Percentiles rank a stretch among this genome's conserved stretches.
phyloP scores from a whole-genome alignment of 305 asterid genomes.

The Rubia peregrina region DNA sequence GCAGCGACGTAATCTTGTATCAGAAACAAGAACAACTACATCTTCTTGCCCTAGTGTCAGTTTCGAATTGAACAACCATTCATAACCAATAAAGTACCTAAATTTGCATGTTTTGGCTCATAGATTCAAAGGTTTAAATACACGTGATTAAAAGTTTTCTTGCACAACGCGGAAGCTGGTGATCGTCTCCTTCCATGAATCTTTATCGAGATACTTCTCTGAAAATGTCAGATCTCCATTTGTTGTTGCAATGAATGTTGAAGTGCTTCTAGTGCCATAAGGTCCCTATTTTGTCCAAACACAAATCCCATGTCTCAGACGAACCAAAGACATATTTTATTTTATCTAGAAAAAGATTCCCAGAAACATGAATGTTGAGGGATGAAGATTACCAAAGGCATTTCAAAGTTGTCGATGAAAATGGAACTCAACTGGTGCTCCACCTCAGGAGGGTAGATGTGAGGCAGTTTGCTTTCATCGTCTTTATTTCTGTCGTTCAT shows the following conservation, averaged over 20 bases:
- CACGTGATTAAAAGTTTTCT: background rate
- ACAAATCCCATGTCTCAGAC: background rate
- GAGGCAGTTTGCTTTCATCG: slow-evolving; percentile 41
- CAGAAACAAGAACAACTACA: background rate
- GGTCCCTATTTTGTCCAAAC: slow-evolving; percentile 41
- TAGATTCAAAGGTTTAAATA: background rate
- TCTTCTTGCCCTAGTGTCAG: background rate
- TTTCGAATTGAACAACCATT: background rate
- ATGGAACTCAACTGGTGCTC: slow-evolving; percentile 67
- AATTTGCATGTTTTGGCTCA: background rate
- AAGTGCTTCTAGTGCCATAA: slow-evolving; percentile 81
- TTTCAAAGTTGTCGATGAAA: slow-evolving; percentile 43
- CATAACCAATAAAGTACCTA: background rate
- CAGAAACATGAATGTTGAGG: background rate
- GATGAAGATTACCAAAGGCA: slow-evolving; percentile 39
- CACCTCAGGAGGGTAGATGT: slow-evolving; percentile 43
- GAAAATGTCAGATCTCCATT: slow-evolving; percentile 43
- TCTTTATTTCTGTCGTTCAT: slow-evolving; percentile 69
- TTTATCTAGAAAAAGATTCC: too few relatives aligned
- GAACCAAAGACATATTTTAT: background rate
- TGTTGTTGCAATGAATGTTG: slow-evolving; percentile 37
- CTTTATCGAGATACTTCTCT: slow-evolving; percentile 39
- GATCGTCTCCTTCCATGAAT: slow-evolving; percentile 45
- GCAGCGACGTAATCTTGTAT: background rate
- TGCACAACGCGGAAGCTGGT: slow-evolving; percentile 15